Evolutionary conservation across 2,329 filamentous ascomycete species (phyloP), one percentile per base, ranked within the genome.

Genomic region (Fusarium abutilonis): DNA sequence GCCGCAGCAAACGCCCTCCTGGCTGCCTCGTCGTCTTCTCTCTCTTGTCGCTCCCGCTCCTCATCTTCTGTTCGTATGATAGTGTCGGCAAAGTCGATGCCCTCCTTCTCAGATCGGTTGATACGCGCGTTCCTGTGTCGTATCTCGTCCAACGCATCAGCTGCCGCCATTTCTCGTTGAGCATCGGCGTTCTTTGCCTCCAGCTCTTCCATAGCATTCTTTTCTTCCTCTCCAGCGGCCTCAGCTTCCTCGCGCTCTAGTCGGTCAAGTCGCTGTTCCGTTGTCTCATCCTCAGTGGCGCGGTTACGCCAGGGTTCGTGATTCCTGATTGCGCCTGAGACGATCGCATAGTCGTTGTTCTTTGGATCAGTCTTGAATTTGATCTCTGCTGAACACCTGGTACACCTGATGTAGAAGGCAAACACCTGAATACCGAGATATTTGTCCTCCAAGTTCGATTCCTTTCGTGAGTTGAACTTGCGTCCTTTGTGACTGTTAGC

Each of bases 281-380:
- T 90, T 3, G 91, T 94, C 79, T 97, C 94, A 57, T 87, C 85
- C 21, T 85, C 83, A 46, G 89, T 83, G 21, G 74, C 75, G 9
- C 80, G 78, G 54, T 85, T 80, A 23, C 92, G 82, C 95, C 95
- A 99, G 0, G 91, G 90, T 76, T 99, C 95, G 63, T 95, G 95
- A 75, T 97, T 98, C 40, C 95, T 85, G 77, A 94, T 92, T 6
- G 94, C 95, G 14, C 95, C 94, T 45, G 84, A 83, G 75, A 96
- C 85, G 72, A 84, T 82, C 86, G 77, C 86, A 73, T 97, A 99
- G 74, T 98, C 94, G 83, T 93, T 92, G 72, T 93, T 93, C 76
- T 96, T 96, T 0, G 95, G 95, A 68, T 99, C 95, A 0, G 95
- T 98, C 64, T 91, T 89, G 80, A 98, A 96, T 0, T 91, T 93